Percentiles rank a stretch among this genome's conserved stretches.
phyloP scores from a whole-genome alignment of 805 yeast species.

The Barnettozyma sucrosica region DNA sequence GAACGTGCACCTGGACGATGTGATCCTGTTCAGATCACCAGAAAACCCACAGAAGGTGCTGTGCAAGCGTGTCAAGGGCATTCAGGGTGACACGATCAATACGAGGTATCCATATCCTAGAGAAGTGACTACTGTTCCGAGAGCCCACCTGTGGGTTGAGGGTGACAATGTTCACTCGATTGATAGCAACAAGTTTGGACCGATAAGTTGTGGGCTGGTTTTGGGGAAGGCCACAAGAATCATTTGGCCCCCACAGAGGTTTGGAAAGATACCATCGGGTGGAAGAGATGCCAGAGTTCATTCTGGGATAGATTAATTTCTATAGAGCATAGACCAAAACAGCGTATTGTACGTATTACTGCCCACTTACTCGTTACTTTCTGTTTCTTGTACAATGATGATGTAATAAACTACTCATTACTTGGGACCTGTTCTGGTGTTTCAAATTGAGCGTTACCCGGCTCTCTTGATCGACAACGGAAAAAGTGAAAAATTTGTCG shows the following conservation, averaged over 20 bases:
- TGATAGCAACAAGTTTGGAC: slow-evolving; percentile 86
- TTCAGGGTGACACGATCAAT: slow-evolving; percentile 61
- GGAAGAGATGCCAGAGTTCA: slow-evolving; percentile 45
- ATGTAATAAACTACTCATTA: background rate
- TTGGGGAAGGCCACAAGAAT: slow-evolving; percentile 67
- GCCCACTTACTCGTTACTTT: no score
- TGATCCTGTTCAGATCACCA: slow-evolving; percentile 75
- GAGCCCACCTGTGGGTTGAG: slow-evolving; percentile 89
- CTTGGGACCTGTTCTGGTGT: no score
- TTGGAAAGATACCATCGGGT: slow-evolving; percentile 46
- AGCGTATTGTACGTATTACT: no score
- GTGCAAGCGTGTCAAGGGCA: slow-evolving; percentile 73
- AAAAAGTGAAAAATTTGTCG: slow-evolving; percentile 5
- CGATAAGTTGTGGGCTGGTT: slow-evolving; percentile 74
- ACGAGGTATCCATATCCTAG: slow-evolving; percentile 68
- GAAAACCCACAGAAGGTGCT: slow-evolving; percentile 68
- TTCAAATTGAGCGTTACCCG: background rate
- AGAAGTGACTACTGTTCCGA: slow-evolving; percentile 54
- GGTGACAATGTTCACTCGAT: slow-evolving; percentile 85
- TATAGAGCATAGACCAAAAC: background rate
- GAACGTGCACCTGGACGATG: slow-evolving; percentile 55
- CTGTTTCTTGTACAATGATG: background rate
- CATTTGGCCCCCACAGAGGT: slow-evolving; percentile 62
- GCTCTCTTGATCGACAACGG: background rate
- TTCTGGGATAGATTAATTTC: background rate